These are phyloP conservation scores for Penstemon newberryi DNA, from an alignment of 257 asterid species.

Conservation along the genomic window DNA sequence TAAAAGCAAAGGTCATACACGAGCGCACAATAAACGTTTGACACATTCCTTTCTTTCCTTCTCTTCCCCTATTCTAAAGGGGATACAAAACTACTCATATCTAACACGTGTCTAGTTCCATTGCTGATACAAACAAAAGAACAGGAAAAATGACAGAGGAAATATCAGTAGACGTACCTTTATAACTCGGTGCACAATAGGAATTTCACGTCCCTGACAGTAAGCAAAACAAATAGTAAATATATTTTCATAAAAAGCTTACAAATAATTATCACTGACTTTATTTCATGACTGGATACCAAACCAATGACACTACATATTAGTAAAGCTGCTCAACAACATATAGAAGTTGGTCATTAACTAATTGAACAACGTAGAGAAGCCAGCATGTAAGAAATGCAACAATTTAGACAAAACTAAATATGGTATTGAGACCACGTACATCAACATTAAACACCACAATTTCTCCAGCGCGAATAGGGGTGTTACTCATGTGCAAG, in stretches of 20 bases:
- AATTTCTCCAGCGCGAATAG: conserved; percentile 93
- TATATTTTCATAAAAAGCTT: background rate
- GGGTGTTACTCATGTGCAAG: conserved; percentile 72
- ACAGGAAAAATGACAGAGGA: no score
- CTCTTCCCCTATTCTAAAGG: no score
- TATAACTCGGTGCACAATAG: conserved; percentile 84
- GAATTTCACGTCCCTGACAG: conserved; percentile 55
- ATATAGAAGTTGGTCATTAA: background rate
- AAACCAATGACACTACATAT: background rate
- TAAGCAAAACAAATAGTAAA: conserved; percentile 5
- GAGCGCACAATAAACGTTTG: no score
- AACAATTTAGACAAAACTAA: background rate
- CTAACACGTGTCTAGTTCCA: no score
- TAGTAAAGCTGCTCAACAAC: background rate
- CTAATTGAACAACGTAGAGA: background rate
- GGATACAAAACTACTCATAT: no score
- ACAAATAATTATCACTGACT: background rate
- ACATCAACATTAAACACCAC: conserved; percentile 85
- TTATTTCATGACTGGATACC: background rate
- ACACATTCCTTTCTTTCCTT: no score
- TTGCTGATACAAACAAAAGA: no score
- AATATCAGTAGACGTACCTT: conserved; percentile 40
- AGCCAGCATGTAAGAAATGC: background rate
- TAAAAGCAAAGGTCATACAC: no score
- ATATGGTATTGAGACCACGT: conserved; percentile 17